These are phyloP conservation scores for Physcomitrium patens DNA, from an alignment of 225 moss, liverwort and hornwort genomes.

Conservation along the genomic window DNA sequence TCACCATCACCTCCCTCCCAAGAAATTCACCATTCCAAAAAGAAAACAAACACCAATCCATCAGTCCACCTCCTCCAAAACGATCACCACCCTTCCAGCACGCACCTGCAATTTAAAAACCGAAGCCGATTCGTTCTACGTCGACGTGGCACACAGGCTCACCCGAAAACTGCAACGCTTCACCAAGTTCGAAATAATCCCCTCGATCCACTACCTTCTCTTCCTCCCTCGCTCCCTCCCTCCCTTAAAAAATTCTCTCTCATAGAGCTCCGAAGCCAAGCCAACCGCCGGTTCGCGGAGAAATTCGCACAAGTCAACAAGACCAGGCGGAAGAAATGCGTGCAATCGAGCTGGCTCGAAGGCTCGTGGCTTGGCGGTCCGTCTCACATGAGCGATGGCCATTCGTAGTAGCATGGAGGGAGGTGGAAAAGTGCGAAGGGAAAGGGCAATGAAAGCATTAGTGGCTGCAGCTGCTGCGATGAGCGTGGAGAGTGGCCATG, in stretches of 20 bases:
- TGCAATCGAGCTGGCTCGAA: too few relatives aligned
- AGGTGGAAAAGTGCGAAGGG: not conserved
- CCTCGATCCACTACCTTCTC: not conserved
- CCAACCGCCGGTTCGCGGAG: too few relatives aligned
- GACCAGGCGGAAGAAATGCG: too few relatives aligned
- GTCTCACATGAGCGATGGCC: too few relatives aligned
- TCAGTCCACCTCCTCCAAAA: conserved; percentile 18
- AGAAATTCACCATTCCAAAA: not conserved
- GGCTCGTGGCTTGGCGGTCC: too few relatives aligned
- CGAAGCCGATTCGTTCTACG: not conserved
- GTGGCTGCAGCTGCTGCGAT: not conserved
- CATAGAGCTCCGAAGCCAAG: too few relatives aligned
- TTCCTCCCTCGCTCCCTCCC: too few relatives aligned
- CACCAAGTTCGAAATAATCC: too few relatives aligned
- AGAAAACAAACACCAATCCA: not conserved
- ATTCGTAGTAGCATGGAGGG: not conserved
- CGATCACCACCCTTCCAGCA: not conserved
- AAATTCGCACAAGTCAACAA: too few relatives aligned
- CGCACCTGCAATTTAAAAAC: conserved; percentile 2
- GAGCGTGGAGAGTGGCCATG: not conserved
- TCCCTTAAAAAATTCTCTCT: too few relatives aligned
- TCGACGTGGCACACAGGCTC: not conserved
- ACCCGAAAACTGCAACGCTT: not conserved
- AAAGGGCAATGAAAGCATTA: not conserved
- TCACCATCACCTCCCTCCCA: not conserved